Percentiles rank a stretch among this genome's conserved stretches.
These are phyloP conservation scores for Aaosphaeria arxii DNA, from an alignment of 2,329 filamentous ascomycete species.

Conservation along the genomic window DNA sequence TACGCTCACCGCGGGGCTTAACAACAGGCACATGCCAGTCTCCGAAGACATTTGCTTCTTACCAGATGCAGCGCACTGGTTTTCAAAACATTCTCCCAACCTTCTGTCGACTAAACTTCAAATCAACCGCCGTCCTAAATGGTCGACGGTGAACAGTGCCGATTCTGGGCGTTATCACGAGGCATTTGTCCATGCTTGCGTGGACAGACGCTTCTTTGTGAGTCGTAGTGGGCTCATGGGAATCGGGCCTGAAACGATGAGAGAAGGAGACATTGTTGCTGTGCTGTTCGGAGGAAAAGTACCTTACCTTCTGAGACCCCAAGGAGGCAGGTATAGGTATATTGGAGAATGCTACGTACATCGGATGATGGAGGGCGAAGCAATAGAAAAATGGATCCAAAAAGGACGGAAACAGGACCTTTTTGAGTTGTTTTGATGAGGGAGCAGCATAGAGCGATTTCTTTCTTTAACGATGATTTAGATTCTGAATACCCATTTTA, in stretches of 20 bases:
- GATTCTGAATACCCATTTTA: too few relatives aligned
- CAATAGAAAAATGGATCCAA: background rate
- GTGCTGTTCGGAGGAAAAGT: slow-evolving; percentile 15
- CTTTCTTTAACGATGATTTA: too few relatives aligned
- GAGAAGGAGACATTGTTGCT: slow-evolving; percentile 9
- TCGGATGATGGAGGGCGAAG: slow-evolving; percentile 5
- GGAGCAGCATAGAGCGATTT: too few relatives aligned
- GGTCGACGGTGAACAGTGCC: background rate
- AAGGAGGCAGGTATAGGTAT: slow-evolving; percentile 1
- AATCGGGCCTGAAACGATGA: slow-evolving; percentile 5
- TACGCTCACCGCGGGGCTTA: too few relatives aligned
- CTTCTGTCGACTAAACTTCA: background rate
- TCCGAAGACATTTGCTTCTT: too few relatives aligned
- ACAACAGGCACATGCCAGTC: too few relatives aligned
- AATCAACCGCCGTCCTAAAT: background rate
- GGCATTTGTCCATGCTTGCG: background rate
- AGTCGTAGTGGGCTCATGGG: slow-evolving; percentile 9
- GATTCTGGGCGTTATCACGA: background rate
- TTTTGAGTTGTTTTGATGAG: background rate
- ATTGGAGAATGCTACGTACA: slow-evolving; percentile 7
- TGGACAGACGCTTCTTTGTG: slow-evolving; percentile 2
- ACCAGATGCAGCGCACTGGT: background rate
- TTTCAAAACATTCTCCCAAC: background rate
- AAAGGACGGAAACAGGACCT: slow-evolving; percentile 1
- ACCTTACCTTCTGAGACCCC: slow-evolving; percentile 8